Evolutionary conservation across 2,329 filamentous ascomycete species (phyloP).

Genomic region (Phialophora macrospora): DNA sequence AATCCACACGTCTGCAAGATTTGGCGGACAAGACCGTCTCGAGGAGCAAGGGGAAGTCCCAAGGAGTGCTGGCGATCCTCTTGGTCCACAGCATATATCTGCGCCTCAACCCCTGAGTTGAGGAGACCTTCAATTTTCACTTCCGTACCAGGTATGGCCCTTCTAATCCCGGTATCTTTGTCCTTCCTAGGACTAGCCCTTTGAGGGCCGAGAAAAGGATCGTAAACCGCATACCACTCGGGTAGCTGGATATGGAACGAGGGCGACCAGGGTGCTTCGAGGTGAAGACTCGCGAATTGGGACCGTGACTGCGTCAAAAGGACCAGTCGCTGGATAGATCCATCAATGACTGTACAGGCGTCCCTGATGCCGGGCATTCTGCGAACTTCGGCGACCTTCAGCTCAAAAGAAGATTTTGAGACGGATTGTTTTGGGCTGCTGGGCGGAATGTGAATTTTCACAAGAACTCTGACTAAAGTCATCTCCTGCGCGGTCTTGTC

Average conservation of each 20-base stretch:
- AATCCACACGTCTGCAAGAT: conserved; percentile 67
- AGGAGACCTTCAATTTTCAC: conserved; percentile 27
- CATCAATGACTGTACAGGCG: conserved; percentile 72
- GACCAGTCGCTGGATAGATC: conserved; percentile 69
- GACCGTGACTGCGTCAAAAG: conserved; percentile 69
- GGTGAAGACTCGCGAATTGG: conserved; percentile 68
- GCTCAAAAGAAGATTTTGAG: conserved; percentile 27
- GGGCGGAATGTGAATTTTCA: conserved; percentile 49
- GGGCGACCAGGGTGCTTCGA: conserved; percentile 76
- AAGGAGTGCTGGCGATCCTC: conserved; percentile 61
- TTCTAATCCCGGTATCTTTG: conserved; percentile 30
- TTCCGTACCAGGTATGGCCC: conserved; percentile 28
- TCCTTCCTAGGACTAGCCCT: conserved; percentile 41
- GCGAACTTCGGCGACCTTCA: conserved; percentile 53
- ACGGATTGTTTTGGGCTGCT: conserved; percentile 21
- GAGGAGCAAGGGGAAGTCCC: conserved; percentile 69
- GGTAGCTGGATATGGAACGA: conserved; percentile 71
- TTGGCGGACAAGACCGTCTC: conserved; percentile 64
- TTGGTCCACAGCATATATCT: conserved; percentile 30
- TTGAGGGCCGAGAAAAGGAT: conserved; percentile 64
- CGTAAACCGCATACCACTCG: conserved; percentile 60
- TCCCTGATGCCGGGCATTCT: conserved; percentile 72
- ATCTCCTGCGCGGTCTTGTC: conserved; percentile 70
- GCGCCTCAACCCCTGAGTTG: conserved; percentile 34
- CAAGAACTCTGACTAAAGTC: conserved; percentile 67